phyloP scores from a whole-genome alignment of 2,329 filamentous ascomycete species.

The Talaromyces sp. region DNA sequence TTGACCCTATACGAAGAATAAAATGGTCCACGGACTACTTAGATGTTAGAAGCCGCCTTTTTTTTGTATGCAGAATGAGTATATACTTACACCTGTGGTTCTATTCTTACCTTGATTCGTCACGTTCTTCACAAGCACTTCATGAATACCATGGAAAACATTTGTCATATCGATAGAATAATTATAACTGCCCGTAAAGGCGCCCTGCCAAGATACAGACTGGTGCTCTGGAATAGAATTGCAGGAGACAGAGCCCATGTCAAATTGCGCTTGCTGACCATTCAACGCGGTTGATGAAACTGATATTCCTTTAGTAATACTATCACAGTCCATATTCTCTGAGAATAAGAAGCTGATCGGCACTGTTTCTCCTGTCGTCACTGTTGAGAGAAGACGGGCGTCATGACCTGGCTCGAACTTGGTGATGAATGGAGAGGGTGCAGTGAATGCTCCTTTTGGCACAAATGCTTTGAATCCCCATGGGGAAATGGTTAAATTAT shows the following conservation, averaged over 20 bases:
- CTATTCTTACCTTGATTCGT: constrained; percentile 32
- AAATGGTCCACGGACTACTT: constrained; percentile 48
- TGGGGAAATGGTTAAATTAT: constrained; percentile 42
- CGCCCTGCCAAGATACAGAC: constrained; percentile 34
- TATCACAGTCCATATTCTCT: constrained; percentile 51
- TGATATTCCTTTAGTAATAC: constrained; percentile 40
- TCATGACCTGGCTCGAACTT: constrained; percentile 55
- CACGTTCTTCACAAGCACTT: constrained; percentile 49
- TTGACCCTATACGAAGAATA: constrained; percentile 51
- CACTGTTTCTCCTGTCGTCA: constrained; percentile 32
- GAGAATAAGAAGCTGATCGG: constrained; percentile 51
- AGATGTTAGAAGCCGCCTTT: not conserved
- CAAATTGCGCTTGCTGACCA: constrained; percentile 36
- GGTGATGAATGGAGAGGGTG: constrained; percentile 50
- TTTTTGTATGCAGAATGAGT: not conserved
- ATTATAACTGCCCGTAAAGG: constrained; percentile 45
- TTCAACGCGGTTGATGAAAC: constrained; percentile 46
- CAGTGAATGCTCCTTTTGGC: constrained; percentile 41
- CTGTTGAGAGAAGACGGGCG: constrained; percentile 42
- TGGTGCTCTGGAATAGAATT: constrained; percentile 25
- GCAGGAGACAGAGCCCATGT: constrained; percentile 39
- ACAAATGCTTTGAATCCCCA: constrained; percentile 55
- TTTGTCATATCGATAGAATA: constrained; percentile 45
- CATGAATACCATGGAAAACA: constrained; percentile 53
- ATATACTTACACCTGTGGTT: constrained; percentile 17